Evolutionary conservation across 2,329 filamentous ascomycete species (phyloP), one percentile per base, ranked within the genome.

Genomic region (Teratosphaeria gauchensis): DNA sequence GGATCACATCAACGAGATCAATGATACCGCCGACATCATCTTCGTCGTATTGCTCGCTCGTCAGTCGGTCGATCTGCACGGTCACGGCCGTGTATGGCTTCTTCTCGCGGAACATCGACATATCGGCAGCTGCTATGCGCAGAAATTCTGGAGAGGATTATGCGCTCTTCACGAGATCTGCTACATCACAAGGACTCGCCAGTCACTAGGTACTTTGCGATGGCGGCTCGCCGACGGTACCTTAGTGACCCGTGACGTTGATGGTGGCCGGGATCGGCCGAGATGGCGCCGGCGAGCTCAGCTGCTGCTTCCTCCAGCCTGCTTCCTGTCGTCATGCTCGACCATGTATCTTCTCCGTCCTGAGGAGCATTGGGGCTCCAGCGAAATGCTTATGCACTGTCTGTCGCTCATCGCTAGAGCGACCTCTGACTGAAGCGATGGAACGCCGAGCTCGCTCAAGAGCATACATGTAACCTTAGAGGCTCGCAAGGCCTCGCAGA

Each of bases 41-140:
- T 71, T 95, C 90, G 61, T 95, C 88, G 74, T 89, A 95, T 62
- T 88, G 80, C 74, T 96, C 92, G 69, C 89, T 87, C 1, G 92
- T 97, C 66, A 97, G 82, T 60, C 87, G 87, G 74, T 97, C 94
- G 68, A 99, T 84, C 63, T 90, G 89, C 57, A 96, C 92, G 38
- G 92, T 96, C 63, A 99, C 87, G 51, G 94, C 91, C 70, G 94
- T 90, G 74, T 91, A 97, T 2, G 92, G 92, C 74, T 94, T 94
- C 77, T 92, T 78, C 8, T 32, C 35, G 11, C 33, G n/a, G 30
- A 58, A 58, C 56, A 58, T 58, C 4, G 30, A 35, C 52, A 54
- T 54, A 8, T 16, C 7, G 42, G 42, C 42, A 8, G n/a, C 42
- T 48, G n/a, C 9, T 16, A 48, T 48, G 16, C 12, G 9, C 3